Percentiles rank a stretch among this genome's conserved stretches.
Conservation (phyloP, 2,329 filamentous ascomycete species). For the Hysterium pulicare region DNA sequence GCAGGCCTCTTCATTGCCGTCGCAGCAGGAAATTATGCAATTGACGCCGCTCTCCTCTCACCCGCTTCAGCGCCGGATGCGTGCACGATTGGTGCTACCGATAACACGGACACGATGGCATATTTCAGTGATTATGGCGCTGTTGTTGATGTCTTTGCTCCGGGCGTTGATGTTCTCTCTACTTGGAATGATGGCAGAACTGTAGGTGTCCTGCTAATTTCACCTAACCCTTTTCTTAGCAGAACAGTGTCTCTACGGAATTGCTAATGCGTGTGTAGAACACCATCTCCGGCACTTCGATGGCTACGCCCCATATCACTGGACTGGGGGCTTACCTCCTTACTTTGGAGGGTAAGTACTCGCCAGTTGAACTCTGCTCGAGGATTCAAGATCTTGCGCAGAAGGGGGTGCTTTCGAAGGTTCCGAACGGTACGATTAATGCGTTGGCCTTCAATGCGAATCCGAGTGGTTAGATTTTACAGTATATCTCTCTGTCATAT, state of each 20-base stretch:
- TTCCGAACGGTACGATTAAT: slow-evolving; percentile 49
- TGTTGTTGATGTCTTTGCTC: slow-evolving; percentile 38
- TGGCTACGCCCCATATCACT: slow-evolving; percentile 67
- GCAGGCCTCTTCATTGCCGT: slow-evolving; percentile 35
- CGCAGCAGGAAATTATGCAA: slow-evolving; percentile 23
- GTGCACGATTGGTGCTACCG: slow-evolving; percentile 38
- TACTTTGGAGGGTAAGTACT: slow-evolving; percentile 43
- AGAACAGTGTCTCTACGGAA: slow-evolving; percentile 6
- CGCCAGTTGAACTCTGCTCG: slow-evolving; percentile 48
- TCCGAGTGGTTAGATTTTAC: slow-evolving; percentile 9
- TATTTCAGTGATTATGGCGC: slow-evolving; percentile 41
- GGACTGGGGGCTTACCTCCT: slow-evolving; percentile 71
- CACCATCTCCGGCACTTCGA: slow-evolving; percentile 60
- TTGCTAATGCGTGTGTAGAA: slow-evolving; percentile 36
- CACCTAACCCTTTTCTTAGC: slow-evolving; percentile 6
- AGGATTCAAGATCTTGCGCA: slow-evolving; percentile 46
- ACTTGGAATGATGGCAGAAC: slow-evolving; percentile 46
- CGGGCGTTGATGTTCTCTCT: slow-evolving; percentile 44
- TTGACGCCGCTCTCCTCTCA: slow-evolving; percentile 19
- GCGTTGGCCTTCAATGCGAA: slow-evolving; percentile 55
- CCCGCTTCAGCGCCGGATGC: slow-evolving; percentile 27
- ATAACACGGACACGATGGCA: slow-evolving; percentile 33
- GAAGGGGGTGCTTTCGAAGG: slow-evolving; percentile 40
- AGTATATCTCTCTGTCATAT: too few species aligned
- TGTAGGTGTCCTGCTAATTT: slow-evolving; percentile 13